Evolutionary conservation across 345 rosid genomes (phyloP), one percentile per base, ranked within the genome.

Genomic region (Turnera subulata): DNA sequence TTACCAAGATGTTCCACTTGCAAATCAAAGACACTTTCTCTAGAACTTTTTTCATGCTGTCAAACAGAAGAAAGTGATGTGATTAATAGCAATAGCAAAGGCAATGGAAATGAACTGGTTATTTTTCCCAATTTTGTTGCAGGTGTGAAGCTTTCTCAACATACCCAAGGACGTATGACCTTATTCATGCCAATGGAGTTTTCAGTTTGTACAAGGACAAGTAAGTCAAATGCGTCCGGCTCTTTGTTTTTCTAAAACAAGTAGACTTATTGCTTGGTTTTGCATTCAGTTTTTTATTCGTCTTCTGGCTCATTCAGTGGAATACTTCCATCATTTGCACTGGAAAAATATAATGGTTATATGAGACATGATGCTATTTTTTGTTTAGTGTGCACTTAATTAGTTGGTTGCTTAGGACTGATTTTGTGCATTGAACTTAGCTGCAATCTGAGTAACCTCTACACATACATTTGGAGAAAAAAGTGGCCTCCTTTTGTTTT

Each of bases 141-240:
- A 94, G 99, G 97, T 90, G 99, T 74, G 97, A 94, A 79, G 95
- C 80, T 52, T 90, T 94, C 86, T 94, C 97, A 19, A 90, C 99
- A n/a, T 94, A 94, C 61, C 99, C 95, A 38, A 94, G 99, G 79
- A 87, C 99, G 37, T 94, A 94, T 47, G 97, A 94, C 65, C 72
- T 94, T 39, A 81, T 94, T 59, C 99, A 94, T 65, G 97, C 99
- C 9, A 68, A 80, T 65, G 84, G 85, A 6, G 71, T 94, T 73
- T 87, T 94, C 78, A 88, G 91, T 68, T 60, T 94, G 53, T 94
- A 88, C 88, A 81, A 81, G 52, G 82, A 84, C 70, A 94, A 75
- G 99, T 90, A 73, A 65, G 96, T 80, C 35, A 59, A 29, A 29
- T 8, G 8, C 8, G 8, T 57, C 11, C 58, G 20, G 44, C 60